Percentiles rank a stretch among this genome's conserved stretches.
These are phyloP conservation scores for Neurospora intermedia DNA, from an alignment of 495 filamentous ascomycete species.

Conservation along the genomic window DNA sequence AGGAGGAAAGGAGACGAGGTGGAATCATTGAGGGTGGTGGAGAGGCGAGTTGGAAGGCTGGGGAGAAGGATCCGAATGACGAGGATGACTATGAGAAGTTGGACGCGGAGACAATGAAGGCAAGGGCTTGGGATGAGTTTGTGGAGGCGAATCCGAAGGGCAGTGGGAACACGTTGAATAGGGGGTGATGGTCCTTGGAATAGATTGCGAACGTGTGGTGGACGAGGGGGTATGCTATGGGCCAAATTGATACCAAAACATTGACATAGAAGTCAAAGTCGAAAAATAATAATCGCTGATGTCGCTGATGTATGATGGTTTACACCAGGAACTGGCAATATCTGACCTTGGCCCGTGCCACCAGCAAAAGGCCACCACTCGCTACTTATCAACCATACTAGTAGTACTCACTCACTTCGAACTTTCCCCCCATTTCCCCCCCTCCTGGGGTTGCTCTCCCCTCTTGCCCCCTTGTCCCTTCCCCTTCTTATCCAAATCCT, in stretches of 20 bases:
- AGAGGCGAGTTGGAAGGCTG: constrained; percentile 46
- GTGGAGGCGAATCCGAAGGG: constrained; percentile 81
- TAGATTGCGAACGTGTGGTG: too few species aligned
- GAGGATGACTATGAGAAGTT: constrained; percentile 81
- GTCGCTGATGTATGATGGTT: background rate
- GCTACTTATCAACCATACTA: background rate
- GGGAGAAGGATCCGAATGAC: constrained; percentile 58
- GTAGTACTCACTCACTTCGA: background rate
- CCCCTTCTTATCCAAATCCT: constrained; percentile 7
- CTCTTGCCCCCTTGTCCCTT: background rate
- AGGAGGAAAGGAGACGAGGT: constrained; percentile 76
- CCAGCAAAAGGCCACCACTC: background rate
- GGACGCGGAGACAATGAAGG: constrained; percentile 86
- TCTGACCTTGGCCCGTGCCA: background rate
- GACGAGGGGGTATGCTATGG: too few species aligned
- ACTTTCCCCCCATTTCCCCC: background rate
- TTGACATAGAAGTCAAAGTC: background rate
- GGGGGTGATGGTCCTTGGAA: constrained; percentile 39
- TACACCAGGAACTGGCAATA: background rate
- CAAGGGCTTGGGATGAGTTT: constrained; percentile 91
- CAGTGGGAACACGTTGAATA: constrained; percentile 77
- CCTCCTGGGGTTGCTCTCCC: background rate
- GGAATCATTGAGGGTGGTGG: constrained; percentile 89
- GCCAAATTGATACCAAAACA: background rate
- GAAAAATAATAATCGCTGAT: background rate